Evolutionary conservation across 257 asterid genomes (phyloP), one percentile per base, ranked within the genome.

Genomic region (Handroanthus guayacan): DNA sequence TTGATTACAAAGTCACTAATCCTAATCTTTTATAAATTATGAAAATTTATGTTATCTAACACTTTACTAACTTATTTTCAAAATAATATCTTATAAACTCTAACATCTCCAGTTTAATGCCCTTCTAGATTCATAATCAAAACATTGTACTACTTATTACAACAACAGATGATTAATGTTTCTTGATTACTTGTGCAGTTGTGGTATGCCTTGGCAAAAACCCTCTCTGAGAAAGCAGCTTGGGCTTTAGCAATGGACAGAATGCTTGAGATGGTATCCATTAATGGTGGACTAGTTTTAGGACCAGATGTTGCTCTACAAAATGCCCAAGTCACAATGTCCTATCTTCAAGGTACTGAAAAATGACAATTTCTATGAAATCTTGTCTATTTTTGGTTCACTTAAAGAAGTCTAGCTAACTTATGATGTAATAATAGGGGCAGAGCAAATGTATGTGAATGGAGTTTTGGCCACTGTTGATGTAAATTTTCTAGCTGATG

Each of bases 171-270:
- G 14, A 51, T 0, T 51, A 51, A 64, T 64, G 62, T 5, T 18
- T 52, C 2, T 72, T 72, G 41, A 43, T 20, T 39, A 3, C 5
- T 17, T 66, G 25, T 71, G 62, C 75, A 85, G 89, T 63, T 85
- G 70, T 85, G 89, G 87, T 78, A 85, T 67, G 87, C 84, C 14
- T 65, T 85, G 67, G 85, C 89, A 47, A 85, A 85, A 72, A 85
- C 89, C 5, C 83, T 69, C 2, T 80, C 84, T 0, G 89, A 85
- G 75, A 78, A 80, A 68, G 87, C 87, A 14, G 89, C 87, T 36
- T 85, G 85, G 87, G 87, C 85, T 2, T 80, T 85, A 67, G 85
- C 89, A 18, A 82, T 82, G 87, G 89, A 85, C 62, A 60, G 89
- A 58, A 72, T 67, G 84, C 78, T 85, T 2, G 71, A 85, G 50